Evolutionary conservation across 768 basidiomycete species (phyloP).

Genomic region (Paxillus involutus): DNA sequence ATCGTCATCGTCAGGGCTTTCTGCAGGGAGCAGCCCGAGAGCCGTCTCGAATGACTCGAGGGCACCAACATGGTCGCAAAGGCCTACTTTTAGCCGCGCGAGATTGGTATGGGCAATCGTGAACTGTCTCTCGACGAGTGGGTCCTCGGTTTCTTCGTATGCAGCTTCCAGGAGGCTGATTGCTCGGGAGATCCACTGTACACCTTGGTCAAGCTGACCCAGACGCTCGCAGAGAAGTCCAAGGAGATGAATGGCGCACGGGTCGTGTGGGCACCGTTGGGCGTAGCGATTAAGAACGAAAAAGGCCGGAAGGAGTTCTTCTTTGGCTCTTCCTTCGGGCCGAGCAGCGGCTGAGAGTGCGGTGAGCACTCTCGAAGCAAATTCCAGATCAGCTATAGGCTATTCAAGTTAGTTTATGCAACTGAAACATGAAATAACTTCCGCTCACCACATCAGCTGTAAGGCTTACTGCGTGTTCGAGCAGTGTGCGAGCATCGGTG

Average conservation of each 20-base stretch:
- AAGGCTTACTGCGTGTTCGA: slow-evolving; percentile 72
- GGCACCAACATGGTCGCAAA: slow-evolving; percentile 57
- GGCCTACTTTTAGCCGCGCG: slow-evolving; percentile 71
- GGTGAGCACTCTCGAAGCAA: slow-evolving; percentile 59
- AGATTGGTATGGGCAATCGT: slow-evolving; percentile 80
- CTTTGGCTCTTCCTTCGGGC: slow-evolving; percentile 27
- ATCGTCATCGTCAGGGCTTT: slow-evolving; percentile 32
- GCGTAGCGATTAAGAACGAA: slow-evolving; percentile 79
- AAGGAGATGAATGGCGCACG: slow-evolving; percentile 78
- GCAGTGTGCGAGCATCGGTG: slow-evolving; percentile 61
- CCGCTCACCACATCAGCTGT: slow-evolving; percentile 52
- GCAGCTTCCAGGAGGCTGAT: slow-evolving; percentile 76
- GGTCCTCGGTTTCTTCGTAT: slow-evolving; percentile 87
- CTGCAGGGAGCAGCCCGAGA: slow-evolving; percentile 64
- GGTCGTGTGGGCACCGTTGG: slow-evolving; percentile 63
- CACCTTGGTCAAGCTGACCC: slow-evolving; percentile 64
- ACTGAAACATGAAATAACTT: not conserved
- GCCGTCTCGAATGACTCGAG: slow-evolving; percentile 71
- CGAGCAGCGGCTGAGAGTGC: slow-evolving; percentile 25
- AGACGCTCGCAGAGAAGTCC: slow-evolving; percentile 85
- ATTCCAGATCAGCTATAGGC: slow-evolving; percentile 83
- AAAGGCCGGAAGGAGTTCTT: slow-evolving; percentile 71
- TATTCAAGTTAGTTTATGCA: slow-evolving; percentile 31
- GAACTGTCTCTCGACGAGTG: slow-evolving; percentile 74
- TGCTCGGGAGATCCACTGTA: slow-evolving; percentile 55